Evolutionary conservation across 2,329 filamentous ascomycete species (phyloP), one percentile per base, ranked within the genome.

Genomic region (Alternaria rosae): DNA sequence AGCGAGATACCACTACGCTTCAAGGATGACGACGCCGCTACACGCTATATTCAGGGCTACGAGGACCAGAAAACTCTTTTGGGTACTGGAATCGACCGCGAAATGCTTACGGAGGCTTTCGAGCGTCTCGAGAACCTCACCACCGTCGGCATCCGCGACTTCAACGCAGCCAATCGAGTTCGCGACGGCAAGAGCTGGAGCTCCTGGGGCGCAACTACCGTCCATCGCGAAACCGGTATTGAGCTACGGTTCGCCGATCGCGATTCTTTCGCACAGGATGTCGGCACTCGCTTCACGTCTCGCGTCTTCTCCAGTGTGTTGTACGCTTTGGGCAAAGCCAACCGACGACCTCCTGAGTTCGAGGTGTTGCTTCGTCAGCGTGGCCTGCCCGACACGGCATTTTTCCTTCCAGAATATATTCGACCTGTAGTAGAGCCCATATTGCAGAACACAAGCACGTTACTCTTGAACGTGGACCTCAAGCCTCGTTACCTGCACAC

Each of bases 131-230:
- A 75, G 0, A 86, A 86, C 56, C 82, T 91, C 6, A 77, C 85
- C 28, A 85, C 83, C 0, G 74, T 91, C 13, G 85, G 87, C 23
- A 78, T 91, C 23, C 84, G 89, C 17, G 87, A 91, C 70, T 89
- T 86, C 75, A 80, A 85, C 69, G 85, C 85, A 0, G 21, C 5
- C 0, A 81, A 74, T 10, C 85, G 88, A 5, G 70, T 70, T 12
- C 84, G 88, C 4, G 88, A 91, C 32, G 77, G 75, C 7, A 61
- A 69, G 13, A 57, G 68, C 1, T 90, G 88, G 88, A 78, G 74
- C 8, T 87, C 87, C 71, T 89, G 88, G 66, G 87, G 87, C 3
- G 75, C 79, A 17, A 71, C 71, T 0, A 84, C 82, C 0, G 77
- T 82, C 10, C 35, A 65, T 11, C 54, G 61, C 15, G 74, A 82